Evolutionary conservation across 2,329 filamentous ascomycete species (phyloP).

Genomic region (Biscogniauxia sp.): DNA sequence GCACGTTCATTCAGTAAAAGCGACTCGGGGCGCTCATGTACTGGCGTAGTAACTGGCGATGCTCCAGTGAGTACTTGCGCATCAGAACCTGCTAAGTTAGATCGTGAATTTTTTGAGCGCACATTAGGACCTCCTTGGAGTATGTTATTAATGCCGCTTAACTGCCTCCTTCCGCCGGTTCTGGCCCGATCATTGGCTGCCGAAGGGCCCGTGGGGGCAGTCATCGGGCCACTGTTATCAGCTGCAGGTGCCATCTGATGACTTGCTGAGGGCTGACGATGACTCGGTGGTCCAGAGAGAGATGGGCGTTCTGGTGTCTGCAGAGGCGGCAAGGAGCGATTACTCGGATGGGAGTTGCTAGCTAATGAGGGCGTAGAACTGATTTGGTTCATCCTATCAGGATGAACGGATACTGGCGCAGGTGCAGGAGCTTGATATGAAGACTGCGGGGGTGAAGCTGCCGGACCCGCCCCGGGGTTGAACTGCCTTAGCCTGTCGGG

Average conservation of each 20-base stretch:
- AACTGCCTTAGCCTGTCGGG: constrained; percentile 32
- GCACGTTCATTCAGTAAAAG: constrained; percentile 35
- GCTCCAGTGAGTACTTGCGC: constrained; percentile 55
- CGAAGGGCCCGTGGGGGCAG: constrained; percentile 34
- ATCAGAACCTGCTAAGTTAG: constrained; percentile 51
- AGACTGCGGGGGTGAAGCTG: constrained; percentile 20
- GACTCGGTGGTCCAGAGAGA: constrained; percentile 23
- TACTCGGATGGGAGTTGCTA: constrained; percentile 24
- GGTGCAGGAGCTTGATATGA: constrained; percentile 23
- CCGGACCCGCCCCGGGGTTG: constrained; percentile 14
- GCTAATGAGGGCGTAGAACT: constrained; percentile 20
- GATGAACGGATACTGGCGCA: constrained; percentile 33
- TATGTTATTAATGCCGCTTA: constrained; percentile 59
- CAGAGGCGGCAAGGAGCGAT: constrained; percentile 29
- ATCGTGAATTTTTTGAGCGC: constrained; percentile 38
- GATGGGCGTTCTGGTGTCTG: constrained; percentile 34
- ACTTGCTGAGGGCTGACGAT: constrained; percentile 26
- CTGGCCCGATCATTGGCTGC: constrained; percentile 34
- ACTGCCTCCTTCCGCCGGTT: constrained; percentile 48
- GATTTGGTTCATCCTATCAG: constrained; percentile 44
- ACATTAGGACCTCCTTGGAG: constrained; percentile 44
- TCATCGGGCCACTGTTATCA: constrained; percentile 28
- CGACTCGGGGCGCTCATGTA: constrained; percentile 48
- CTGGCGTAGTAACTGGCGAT: constrained; percentile 48
- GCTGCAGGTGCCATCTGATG: constrained; percentile 18